These are phyloP conservation scores for Penicillium sp. DNA, from an alignment of 2,329 filamentous ascomycete species.

Conservation along the genomic window DNA sequence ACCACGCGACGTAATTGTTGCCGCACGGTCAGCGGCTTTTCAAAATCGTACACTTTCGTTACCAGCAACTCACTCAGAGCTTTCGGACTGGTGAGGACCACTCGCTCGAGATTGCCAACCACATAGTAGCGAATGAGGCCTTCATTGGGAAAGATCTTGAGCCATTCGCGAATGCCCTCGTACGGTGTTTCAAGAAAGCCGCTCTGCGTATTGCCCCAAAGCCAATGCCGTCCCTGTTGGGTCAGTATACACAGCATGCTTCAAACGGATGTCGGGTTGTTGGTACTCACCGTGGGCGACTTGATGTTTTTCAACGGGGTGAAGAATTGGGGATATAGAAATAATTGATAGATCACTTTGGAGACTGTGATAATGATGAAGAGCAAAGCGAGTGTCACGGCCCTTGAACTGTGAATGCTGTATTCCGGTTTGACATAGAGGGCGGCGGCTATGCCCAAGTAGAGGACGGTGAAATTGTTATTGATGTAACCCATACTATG, in stretches of 20 bases:
- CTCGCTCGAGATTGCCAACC: constrained; percentile 56
- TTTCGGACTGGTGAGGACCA: constrained; percentile 58
- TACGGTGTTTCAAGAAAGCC: constrained; percentile 40
- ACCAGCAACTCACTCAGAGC: constrained; percentile 65
- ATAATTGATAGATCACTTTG: constrained; percentile 31
- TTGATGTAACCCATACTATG: background rate
- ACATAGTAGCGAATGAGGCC: constrained; percentile 63
- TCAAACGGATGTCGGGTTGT: background rate
- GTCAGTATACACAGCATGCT: background rate
- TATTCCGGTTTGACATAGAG: constrained; percentile 26
- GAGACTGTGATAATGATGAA: constrained; percentile 20
- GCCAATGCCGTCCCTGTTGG: constrained; percentile 36
- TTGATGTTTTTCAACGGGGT: constrained; percentile 56
- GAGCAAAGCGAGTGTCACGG: constrained; percentile 19
- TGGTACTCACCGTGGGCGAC: constrained; percentile 43
- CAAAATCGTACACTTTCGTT: constrained; percentile 63
- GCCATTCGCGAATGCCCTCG: constrained; percentile 44
- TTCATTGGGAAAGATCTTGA: constrained; percentile 57
- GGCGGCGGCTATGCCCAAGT: constrained; percentile 14
- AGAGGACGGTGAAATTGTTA: constrained; percentile 9
- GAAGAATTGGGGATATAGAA: constrained; percentile 55
- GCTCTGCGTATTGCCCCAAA: constrained; percentile 43
- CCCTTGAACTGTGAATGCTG: constrained; percentile 26
- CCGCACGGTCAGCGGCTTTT: constrained; percentile 54
- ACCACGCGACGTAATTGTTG: constrained; percentile 33